Evolutionary conservation across 2,329 filamentous ascomycete species (phyloP).

Genomic region (Dothideomycetes sp.): DNA sequence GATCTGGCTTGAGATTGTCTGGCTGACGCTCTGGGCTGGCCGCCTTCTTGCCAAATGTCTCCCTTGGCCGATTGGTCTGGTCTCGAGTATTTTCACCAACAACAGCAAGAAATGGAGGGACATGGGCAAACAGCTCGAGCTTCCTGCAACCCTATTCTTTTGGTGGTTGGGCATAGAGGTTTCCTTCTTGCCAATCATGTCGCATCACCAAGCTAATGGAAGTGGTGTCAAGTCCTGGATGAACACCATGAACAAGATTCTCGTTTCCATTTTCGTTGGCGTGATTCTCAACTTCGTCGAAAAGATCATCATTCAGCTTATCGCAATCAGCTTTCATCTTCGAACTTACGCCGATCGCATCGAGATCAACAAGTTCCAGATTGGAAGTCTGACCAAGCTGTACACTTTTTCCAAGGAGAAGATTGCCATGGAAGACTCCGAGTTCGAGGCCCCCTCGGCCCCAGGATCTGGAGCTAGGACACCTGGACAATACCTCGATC

Average conservation of each 20-base stretch:
- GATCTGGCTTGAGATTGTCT: slow-evolving; percentile 89
- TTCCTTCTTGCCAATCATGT: slow-evolving; percentile 76
- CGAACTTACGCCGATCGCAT: slow-evolving; percentile 86
- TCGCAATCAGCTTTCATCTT: slow-evolving; percentile 84
- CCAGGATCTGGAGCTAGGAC: slow-evolving; percentile 55
- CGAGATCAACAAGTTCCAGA: slow-evolving; percentile 84
- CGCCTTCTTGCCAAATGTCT: slow-evolving; percentile 54
- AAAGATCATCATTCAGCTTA: slow-evolving; percentile 90
- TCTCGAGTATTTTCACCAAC: slow-evolving; percentile 70
- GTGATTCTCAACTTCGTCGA: slow-evolving; percentile 73
- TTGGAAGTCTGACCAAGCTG: slow-evolving; percentile 54
- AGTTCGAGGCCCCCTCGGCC: slow-evolving; percentile 50
- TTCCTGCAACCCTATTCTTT: slow-evolving; percentile 77
- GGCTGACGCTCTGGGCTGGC: slow-evolving; percentile 80
- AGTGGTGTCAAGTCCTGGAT: slow-evolving; percentile 55
- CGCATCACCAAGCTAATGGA: slow-evolving; percentile 49
- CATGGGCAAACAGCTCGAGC: slow-evolving; percentile 72
- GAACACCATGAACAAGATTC: slow-evolving; percentile 68
- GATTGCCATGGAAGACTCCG: slow-evolving; percentile 61
- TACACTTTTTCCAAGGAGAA: slow-evolving; percentile 54
- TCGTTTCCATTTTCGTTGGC: slow-evolving; percentile 74
- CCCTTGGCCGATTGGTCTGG: slow-evolving; percentile 48
- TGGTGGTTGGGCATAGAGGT: slow-evolving; percentile 84
- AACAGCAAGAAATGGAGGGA: slow-evolving; percentile 90
- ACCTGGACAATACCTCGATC: slow-evolving; percentile 59